Percentiles rank a stretch among this genome's conserved stretches.
Conservation (phyloP, 129 eudicot genomes). For the Artemisia argyi region DNA sequence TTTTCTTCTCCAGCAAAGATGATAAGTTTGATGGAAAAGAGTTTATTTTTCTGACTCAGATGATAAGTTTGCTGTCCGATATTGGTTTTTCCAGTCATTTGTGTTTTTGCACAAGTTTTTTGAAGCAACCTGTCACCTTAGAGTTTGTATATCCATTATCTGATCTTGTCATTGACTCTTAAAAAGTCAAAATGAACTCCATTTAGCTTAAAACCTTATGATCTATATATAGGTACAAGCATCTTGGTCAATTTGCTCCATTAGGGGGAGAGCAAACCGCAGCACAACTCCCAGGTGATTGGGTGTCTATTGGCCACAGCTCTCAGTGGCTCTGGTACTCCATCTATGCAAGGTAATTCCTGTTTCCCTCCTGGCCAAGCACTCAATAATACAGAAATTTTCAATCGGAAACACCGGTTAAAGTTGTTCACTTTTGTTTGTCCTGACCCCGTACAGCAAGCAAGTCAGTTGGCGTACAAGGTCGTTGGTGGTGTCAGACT, state of each 20-base stretch:
- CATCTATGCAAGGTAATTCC: slow-evolving; percentile 73
- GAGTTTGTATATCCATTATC: neutral
- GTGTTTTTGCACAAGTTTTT: neutral
- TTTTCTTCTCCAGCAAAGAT: neutral
- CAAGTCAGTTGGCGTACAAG: slow-evolving; percentile 99
- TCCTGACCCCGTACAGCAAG: slow-evolving; percentile 53
- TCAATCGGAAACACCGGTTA: neutral
- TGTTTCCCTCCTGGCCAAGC: neutral
- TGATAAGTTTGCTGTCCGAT: neutral
- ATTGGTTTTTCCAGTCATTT: neutral
- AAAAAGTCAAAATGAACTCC: neutral
- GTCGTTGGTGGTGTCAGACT: slow-evolving; percentile 84
- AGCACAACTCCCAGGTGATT: slow-evolving; percentile 94
- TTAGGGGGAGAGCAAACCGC: slow-evolving; percentile 88
- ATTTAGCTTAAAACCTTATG: neutral
- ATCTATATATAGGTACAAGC: slow-evolving; percentile 57
- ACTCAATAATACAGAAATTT: neutral
- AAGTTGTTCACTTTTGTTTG: slow-evolving; percentile 1
- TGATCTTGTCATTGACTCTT: neutral
- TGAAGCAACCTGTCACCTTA: neutral
- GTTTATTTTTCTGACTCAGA: neutral
- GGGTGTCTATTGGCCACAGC: slow-evolving; percentile 95
- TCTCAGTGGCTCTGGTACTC: slow-evolving; percentile 97
- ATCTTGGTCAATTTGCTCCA: slow-evolving; percentile 88
- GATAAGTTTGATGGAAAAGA: neutral